phyloP scores from a whole-genome alignment of 169 alveolate genomes.

The Plasmodium berghei region DNA sequence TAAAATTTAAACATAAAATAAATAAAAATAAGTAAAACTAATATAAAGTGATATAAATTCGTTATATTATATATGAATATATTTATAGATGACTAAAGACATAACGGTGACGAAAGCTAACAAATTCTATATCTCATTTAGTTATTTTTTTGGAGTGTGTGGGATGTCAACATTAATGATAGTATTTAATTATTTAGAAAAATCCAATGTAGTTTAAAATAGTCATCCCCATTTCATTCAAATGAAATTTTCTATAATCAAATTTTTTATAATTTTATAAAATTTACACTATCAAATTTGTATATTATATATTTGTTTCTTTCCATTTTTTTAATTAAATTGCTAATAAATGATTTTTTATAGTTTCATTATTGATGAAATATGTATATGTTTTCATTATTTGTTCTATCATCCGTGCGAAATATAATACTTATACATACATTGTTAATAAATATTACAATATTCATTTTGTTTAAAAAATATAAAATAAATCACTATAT shows the following conservation, averaged over 20 bases:
- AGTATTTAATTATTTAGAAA: slow-evolving; percentile 59
- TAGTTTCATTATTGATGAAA: too few species aligned
- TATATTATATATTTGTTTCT: neutral
- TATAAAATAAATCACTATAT: too few species aligned
- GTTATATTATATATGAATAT: slow-evolving; percentile 24
- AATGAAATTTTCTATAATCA: neutral
- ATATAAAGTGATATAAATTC: neutral
- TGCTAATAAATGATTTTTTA: too few species aligned
- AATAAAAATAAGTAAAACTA: slow-evolving; percentile 21
- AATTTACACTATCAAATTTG: neutral
- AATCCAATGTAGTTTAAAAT: slow-evolving; percentile 15
- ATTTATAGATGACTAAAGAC: slow-evolving; percentile 70
- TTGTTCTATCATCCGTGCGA: too few species aligned
- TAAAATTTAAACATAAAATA: slow-evolving; percentile 7
- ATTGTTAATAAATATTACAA: too few species aligned
- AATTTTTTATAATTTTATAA: neutral
- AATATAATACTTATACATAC: too few species aligned
- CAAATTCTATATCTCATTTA: slow-evolving; percentile 47
- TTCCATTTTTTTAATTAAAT: neutral
- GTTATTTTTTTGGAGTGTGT: slow-evolving; percentile 71
- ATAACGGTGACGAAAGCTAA: slow-evolving; percentile 46
- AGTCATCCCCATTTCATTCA: slow-evolving; percentile 15
- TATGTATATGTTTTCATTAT: too few species aligned
- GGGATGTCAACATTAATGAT: slow-evolving; percentile 68
- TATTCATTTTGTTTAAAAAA: too few species aligned